Percentiles rank a stretch among this genome's conserved stretches.
Conservation (phyloP, 2,329 filamentous ascomycete species). For the Ophidiomyces ophidiicola region DNA sequence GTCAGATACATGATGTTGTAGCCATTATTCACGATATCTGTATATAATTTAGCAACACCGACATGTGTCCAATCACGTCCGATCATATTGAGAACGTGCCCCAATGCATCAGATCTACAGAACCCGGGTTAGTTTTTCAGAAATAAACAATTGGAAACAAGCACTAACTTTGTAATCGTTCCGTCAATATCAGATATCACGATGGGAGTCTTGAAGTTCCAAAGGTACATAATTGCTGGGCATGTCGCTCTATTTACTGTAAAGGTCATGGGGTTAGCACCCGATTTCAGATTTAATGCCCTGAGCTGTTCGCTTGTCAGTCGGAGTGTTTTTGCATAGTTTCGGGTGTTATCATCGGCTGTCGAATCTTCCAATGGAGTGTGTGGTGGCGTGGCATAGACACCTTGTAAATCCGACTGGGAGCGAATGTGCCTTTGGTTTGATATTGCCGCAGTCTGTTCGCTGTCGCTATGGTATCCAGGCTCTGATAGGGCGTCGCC, state of each 20-base stretch:
- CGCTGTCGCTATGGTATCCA: slow-evolving; percentile 85
- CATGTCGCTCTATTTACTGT: slow-evolving; percentile 93
- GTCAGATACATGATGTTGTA: slow-evolving; percentile 99
- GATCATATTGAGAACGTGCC: slow-evolving; percentile 91
- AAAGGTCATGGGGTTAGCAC: slow-evolving; percentile 90
- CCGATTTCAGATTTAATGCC: slow-evolving; percentile 64
- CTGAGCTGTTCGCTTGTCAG: slow-evolving; percentile 93
- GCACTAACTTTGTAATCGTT: slow-evolving; percentile 73
- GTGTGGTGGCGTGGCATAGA: slow-evolving; percentile 48
- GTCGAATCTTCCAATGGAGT: slow-evolving; percentile 38
- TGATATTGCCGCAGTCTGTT: slow-evolving; percentile 49
- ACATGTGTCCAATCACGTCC: slow-evolving; percentile 96
- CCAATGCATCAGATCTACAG: slow-evolving; percentile 64
- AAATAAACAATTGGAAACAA: background rate
- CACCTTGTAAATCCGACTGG: slow-evolving; percentile 58
- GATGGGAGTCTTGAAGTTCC: slow-evolving; percentile 81
- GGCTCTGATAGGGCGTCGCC: slow-evolving; percentile 84
- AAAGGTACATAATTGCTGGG: slow-evolving; percentile 83
- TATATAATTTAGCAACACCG: slow-evolving; percentile 93
- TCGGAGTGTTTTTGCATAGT: slow-evolving; percentile 91
- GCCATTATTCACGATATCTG: slow-evolving; percentile 85
- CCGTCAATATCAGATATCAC: slow-evolving; percentile 98
- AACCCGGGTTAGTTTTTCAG: slow-evolving; percentile 15
- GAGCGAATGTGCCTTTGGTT: slow-evolving; percentile 42
- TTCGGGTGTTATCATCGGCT: slow-evolving; percentile 59